These are phyloP conservation scores for Oryza longistaminata DNA, from an alignment of 176 grass and related monocot species.

Conservation along the genomic window DNA sequence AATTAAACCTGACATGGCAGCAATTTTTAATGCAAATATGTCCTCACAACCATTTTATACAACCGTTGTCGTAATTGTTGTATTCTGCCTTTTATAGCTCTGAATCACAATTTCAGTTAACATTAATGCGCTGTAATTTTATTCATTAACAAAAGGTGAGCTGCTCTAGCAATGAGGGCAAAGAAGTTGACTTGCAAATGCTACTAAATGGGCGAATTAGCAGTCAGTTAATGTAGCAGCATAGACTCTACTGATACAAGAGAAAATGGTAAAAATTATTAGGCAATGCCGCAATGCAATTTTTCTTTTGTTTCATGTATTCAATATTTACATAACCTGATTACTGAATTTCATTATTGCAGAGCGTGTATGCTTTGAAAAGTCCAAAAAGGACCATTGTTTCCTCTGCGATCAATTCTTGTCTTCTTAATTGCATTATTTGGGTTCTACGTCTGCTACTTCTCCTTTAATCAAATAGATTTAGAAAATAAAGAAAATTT, in stretches of 20 bases:
- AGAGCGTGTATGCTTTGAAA: slow-evolving; percentile 65
- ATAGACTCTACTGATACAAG: slow-evolving; percentile 2
- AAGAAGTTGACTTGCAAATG: slow-evolving; percentile 28
- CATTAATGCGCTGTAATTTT: slow-evolving; percentile 4
- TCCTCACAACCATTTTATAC: not conserved
- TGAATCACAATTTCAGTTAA: not conserved
- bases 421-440: slow-evolving; percentile 73
- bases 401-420: slow-evolving; percentile 57
- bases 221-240: slow-evolving; percentile 17
- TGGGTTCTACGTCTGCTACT: slow-evolving; percentile 70
- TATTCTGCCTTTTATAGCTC: not conserved
- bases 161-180: slow-evolving; percentile 34
- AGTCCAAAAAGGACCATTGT: slow-evolving; percentile 51
- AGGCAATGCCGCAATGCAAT: not conserved
- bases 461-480: slow-evolving; percentile 66
- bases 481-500: slow-evolving; percentile 45
- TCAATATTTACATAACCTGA: slow-evolving; percentile 17
- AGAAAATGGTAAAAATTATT: slow-evolving; percentile 54
- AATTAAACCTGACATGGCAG: not conserved
- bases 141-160: not conserved
- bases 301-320: not conserved
- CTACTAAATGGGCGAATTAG: not conserved
- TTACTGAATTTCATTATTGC: slow-evolving; percentile 25
- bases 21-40: not conserved
- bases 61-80: not conserved